phyloP scores from a whole-genome alignment of 108 stramenopile genomes.

The Licmophora abbreviata region DNA sequence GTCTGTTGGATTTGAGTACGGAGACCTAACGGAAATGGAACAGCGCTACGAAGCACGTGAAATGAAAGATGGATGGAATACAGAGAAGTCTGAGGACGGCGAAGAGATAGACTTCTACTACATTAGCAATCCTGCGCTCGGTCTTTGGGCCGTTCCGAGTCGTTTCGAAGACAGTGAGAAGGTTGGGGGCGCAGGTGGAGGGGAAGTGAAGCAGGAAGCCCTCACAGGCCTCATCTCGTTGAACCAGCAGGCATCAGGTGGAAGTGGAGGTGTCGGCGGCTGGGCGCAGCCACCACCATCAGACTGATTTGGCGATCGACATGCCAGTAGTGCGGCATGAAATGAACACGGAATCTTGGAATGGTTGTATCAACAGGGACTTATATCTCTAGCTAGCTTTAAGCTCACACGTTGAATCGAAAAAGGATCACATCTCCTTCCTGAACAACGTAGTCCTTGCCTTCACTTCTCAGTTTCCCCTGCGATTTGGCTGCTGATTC shows the following conservation, averaged over 20 bases:
- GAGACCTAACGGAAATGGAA: conserved; percentile 53
- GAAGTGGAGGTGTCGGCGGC: conserved; percentile 60
- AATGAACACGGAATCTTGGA: too few relatives aligned
- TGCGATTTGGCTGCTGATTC: conserved; percentile 87
- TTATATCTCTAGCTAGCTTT: too few relatives aligned
- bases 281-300: conserved; percentile 33
- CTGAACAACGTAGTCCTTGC: conserved; percentile 97
- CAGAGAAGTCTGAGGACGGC: conserved; percentile 18
- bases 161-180: conserved; percentile 50
- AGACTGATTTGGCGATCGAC: too few relatives aligned
- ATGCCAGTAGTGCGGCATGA: too few relatives aligned
- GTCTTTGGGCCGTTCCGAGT: conserved; percentile 81
- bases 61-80: conserved; percentile 85
- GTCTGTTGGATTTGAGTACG: conserved; percentile 78
- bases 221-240: conserved; percentile 6
- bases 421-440: conserved; percentile 98
- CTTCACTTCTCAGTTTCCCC: conserved; percentile 90
- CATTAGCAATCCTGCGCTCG: conserved; percentile 91
- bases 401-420: conserved; percentile 92
- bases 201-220: background rate
- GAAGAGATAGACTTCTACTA: conserved; percentile 81
- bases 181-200: background rate
- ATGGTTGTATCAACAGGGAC: too few relatives aligned
- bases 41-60: conserved; percentile 46
- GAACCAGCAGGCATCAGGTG: conserved; percentile 21